Evolutionary conservation across 371 early-diverging fungal genomes (phyloP).

Genomic region (Vavraia culicis): DNA sequence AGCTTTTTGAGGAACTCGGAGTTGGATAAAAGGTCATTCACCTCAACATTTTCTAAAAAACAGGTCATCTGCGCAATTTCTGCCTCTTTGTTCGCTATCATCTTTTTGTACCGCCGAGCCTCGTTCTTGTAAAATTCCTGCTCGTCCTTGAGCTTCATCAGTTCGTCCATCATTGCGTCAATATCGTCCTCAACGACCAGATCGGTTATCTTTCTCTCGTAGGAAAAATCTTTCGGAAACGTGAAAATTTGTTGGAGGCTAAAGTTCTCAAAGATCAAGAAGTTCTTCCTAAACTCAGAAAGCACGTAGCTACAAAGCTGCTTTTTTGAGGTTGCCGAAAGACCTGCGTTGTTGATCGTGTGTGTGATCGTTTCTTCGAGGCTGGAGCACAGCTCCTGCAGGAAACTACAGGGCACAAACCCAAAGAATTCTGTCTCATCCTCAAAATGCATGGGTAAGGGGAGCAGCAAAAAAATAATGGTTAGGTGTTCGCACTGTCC

Average conservation of each 20-base stretch:
- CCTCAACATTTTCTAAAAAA: no score
- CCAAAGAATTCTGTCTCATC: slow-evolving; percentile 42
- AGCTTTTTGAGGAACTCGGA: no score
- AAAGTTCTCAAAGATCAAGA: slow-evolving; percentile 40
- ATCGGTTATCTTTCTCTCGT: slow-evolving; percentile 30
- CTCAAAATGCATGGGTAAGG: slow-evolving; percentile 15
- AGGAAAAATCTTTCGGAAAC: slow-evolving; percentile 36
- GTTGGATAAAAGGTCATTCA: no score
- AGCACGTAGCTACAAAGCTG: slow-evolving; percentile 7
- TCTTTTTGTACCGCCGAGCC: no score
- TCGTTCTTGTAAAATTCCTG: no score
- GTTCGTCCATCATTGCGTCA: no score
- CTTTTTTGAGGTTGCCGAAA: not conserved
- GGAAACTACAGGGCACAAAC: slow-evolving; percentile 35
- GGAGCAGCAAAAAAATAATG: no score
- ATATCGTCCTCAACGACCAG: no score
- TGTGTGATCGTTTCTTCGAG: slow-evolving; percentile 1
- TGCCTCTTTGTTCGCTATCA: no score
- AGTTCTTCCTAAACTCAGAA: slow-evolving; percentile 25
- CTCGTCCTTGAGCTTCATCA: no score
- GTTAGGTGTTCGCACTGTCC: no score
- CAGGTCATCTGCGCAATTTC: no score
- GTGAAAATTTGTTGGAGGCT: slow-evolving; percentile 37
- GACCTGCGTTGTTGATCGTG: slow-evolving; percentile 4
- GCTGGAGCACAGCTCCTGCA: slow-evolving; percentile 24